Base-by-base conservation (phyloP, 306 rosid species). In the Purshia tridentata region DNA sequence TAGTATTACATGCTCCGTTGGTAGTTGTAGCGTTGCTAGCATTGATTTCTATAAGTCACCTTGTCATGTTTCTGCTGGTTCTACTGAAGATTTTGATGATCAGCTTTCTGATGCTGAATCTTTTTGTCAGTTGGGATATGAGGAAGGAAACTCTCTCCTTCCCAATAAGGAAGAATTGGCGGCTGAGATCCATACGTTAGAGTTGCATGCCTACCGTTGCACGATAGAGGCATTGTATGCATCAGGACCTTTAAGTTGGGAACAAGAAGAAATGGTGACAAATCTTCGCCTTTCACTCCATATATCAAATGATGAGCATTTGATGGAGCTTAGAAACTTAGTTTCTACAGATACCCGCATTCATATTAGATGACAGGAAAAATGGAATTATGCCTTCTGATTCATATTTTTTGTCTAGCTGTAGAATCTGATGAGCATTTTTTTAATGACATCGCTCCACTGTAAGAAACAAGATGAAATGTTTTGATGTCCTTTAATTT, bases 241-340 rank as follows among this genome's bases (percentile, higher is more conserved):
- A 51, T 88, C 92, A 40, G 99, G 99, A 76, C 97, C 99, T 72
- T 79, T 95, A 84, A 90, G 98, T 85, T 95, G 99, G 99, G 99
- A 95, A 78, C 87, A 86, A 72, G 99, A 92, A 84, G 90, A 85
- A 79, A 79, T 95, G 86, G 83, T 95, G 81, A 95, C 99, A 70
- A 90, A 92, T 85, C 98, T 95, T 67, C 98, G 99, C 35, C 91
- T 92, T 74, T 87, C 89, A 0, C 98, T 95, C 80, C 89, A 90
- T 84, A 95, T 95, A 86, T 90, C 99, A 71, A 88, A 90, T 6
- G 98, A 95, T 73, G 99, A 95, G 84, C 97, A 95, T 84, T 88
- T 90, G 84, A 77, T 82, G 84, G 92, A 90, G 89, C 72, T 95
- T 84, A 95, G 85, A 85, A 90, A 88, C 84, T 81, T 95, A 85